Percentiles rank a stretch among this genome's conserved stretches.
Evolutionary conservation across 2,329 filamentous ascomycete species (phyloP).

Genomic region (Coniella lustricola): DNA sequence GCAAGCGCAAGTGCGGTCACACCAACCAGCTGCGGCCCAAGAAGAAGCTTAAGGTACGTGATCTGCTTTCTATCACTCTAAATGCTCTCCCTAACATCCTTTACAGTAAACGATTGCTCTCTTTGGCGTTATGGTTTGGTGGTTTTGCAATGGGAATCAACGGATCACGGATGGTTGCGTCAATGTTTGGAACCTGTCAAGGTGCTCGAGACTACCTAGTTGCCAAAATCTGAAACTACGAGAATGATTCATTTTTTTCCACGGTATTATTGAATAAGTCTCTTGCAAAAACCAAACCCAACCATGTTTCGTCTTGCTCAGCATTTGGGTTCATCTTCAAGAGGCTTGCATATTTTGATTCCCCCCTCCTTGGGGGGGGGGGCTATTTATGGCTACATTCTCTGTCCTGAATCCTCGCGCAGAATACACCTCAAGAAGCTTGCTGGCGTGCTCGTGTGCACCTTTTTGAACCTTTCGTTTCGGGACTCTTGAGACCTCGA

Average conservation of each 20-base stretch:
- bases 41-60: conserved; percentile 66
- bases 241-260: conserved; percentile 2
- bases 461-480: too few species aligned
- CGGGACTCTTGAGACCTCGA: too few species aligned
- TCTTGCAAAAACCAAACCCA: too few species aligned
- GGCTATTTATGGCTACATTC: too few species aligned
- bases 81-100: background rate
- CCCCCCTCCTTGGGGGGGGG: too few species aligned
- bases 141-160: conserved; percentile 20
- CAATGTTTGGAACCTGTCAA: background rate
- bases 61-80: background rate
- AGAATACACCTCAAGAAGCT: too few species aligned
- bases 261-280: background rate
- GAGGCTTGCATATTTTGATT: too few species aligned
- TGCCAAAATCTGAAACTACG: background rate
- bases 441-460: too few species aligned
- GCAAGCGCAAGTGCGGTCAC: conserved; percentile 99
- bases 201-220: conserved; percentile 1
- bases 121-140: conserved; percentile 30
- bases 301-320: too few species aligned
- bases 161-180: background rate
- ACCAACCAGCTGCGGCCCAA: conserved; percentile 99
- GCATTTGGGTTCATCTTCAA: too few species aligned
- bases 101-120: conserved; percentile 65
- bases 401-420: too few species aligned